Base-by-base conservation (phyloP, 495 filamentous ascomycete species). In the Hypomontagnella submonticulosa region DNA sequence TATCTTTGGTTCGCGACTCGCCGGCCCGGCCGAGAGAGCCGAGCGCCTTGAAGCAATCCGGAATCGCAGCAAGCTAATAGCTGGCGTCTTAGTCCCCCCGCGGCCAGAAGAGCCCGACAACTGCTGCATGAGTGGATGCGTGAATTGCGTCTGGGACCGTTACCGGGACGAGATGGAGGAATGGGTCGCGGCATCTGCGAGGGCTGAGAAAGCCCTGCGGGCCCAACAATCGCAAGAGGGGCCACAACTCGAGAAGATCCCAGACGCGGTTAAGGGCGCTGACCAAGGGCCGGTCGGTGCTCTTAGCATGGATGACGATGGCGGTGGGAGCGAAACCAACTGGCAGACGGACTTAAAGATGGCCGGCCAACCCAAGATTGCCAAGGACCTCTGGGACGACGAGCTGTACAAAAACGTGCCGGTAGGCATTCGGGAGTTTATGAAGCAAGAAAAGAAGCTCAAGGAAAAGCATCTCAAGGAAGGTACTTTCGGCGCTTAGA, bases 81-180 rank as follows among this genome's bases (percentile, higher is more conserved):
- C 92, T 10, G 93, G 93, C 23, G 85, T 97, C 9, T 79, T 85
- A 56, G 90, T 97, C 3, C 93, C 93, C 9, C 92, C 92, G 13
- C 82, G 84, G 11, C 95, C 95, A 6, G 84, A 87, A 51, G 95
- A 99, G 75, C 95, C 95, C 11, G 95, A 97, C 74, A 97, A 98
- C 76, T 99, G 95, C 84, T 99, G 95, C 78, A 99, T 98, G 95
- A 92, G 89, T 69, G 95, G 95, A 23, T 99, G 95, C 74, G 93
- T 97, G 27, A 93, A 98, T 73, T 99, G 95, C 75, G 94, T 97
- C 9, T 99, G 94, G 94, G 94, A 97, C 74, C 80, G 84, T 41
- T 97, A 88, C 76, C 81, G 92, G 3, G 93, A 98, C 61, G 93
- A 97, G 56, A 81, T 97, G 77, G 93, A 98, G 72, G 89, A 90